A percentile compares a stretch with the other conserved stretches of the same genome.
Conservation (phyloP, 306 rosid genomes). For the Alnus rubra region DNA sequence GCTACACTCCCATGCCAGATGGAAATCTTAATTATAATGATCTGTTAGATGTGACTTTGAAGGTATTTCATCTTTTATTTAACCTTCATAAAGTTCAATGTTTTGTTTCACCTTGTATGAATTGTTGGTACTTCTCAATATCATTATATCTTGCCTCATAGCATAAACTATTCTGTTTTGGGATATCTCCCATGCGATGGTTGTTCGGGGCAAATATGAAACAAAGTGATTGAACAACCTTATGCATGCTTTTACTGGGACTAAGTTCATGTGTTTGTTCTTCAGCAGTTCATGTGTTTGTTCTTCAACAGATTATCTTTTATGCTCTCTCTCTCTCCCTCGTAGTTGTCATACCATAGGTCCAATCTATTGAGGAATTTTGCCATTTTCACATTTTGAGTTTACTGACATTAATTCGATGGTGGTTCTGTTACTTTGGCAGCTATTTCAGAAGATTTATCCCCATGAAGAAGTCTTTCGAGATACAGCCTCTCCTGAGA, state of each 20-base stretch:
- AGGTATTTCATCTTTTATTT: slow-evolving; percentile 41
- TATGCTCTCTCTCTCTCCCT: not conserved
- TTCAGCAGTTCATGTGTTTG: not conserved
- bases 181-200: too few species aligned
- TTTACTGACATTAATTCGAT: slow-evolving; percentile 25
- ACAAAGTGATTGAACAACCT: not conserved
- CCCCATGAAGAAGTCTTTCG: slow-evolving; percentile 53
- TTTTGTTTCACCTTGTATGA: not conserved
- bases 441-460: slow-evolving; percentile 52
- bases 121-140: too few species aligned
- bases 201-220: too few species aligned
- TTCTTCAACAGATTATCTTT: not conserved
- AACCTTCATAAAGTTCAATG: not conserved
- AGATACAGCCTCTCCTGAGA: slow-evolving; percentile 40
- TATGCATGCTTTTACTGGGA: not conserved
- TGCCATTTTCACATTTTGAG: not conserved
- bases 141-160: too few species aligned
- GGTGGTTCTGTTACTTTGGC: slow-evolving; percentile 24
- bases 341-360: not conserved
- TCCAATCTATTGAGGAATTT: not conserved
- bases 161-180: too few species aligned
- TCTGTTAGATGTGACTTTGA: slow-evolving; percentile 48
- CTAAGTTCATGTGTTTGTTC: not conserved
- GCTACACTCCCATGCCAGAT: slow-evolving; percentile 69
- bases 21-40: slow-evolving; percentile 70